Conservation (phyloP, 306 rosid species). For the Quercus berberidifolia region DNA sequence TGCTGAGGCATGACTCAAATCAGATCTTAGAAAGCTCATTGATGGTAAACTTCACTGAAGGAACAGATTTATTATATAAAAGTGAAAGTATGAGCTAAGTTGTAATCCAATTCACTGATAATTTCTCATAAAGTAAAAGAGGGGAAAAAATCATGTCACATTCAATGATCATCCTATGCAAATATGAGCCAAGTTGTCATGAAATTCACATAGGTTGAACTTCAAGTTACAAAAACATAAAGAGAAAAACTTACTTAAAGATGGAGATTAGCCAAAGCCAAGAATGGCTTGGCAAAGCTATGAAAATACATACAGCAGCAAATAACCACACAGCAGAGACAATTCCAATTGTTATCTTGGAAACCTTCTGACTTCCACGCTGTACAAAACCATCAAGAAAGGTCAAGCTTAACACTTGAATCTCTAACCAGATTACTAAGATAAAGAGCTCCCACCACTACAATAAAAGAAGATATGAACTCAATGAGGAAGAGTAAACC, state of each 20-base stretch:
- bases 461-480: not conserved
- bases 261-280: conserved; percentile 90
- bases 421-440: not conserved
- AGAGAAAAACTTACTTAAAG: conserved; percentile 47
- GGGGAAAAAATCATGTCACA: not conserved
- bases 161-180: not conserved
- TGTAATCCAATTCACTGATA: too few species aligned
- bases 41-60: not conserved
- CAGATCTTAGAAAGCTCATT: not conserved
- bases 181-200: not conserved
- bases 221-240: not conserved
- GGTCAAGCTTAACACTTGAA: not conserved
- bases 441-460: not conserved
- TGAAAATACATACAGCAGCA: conserved; percentile 73
- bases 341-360: conserved; percentile 51
- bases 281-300: conserved; percentile 59
- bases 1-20: not conserved
- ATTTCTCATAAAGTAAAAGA: not conserved
- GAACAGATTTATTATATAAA: not conserved
- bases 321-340: conserved; percentile 56
- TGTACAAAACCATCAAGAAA: conserved; percentile 21
- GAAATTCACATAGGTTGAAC: not conserved
- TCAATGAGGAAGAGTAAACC: not conserved
- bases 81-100: not conserved
- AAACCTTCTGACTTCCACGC: conserved; percentile 81